Conservation (phyloP, 768 basidiomycete species). For the Trametes maxima region DNA sequence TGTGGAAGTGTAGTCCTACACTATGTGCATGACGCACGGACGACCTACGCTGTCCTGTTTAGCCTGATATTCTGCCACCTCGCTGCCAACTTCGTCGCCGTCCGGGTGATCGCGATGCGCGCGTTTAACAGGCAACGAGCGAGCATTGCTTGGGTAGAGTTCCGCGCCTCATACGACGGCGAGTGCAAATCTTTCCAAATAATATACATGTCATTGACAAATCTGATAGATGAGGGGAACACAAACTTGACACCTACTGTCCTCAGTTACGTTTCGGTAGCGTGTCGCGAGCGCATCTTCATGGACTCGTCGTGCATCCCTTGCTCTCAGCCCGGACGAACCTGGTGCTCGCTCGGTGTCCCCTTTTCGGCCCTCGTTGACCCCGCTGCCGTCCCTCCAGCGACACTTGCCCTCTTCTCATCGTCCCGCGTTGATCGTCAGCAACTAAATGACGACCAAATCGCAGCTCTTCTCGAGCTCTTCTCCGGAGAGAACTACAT, state of each 20-base stretch:
- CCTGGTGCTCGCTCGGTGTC: slow-evolving; percentile 13
- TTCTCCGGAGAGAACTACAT: slow-evolving; percentile 53
- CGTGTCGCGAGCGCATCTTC: slow-evolving; percentile 21
- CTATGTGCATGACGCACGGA: slow-evolving; percentile 47
- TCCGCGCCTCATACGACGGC: slow-evolving; percentile 28
- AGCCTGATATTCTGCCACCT: slow-evolving; percentile 57
- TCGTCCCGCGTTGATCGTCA: neutral
- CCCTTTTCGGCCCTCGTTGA: slow-evolving; percentile 9
- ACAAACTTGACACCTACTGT: neutral
- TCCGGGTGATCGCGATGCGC: slow-evolving; percentile 57
- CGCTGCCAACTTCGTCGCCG: slow-evolving; percentile 58
- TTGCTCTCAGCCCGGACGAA: neutral
- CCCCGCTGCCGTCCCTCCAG: neutral
- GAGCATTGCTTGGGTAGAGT: slow-evolving; percentile 52
- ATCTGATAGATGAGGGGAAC: slow-evolving; percentile 30
- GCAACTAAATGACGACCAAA: slow-evolving; percentile 18
- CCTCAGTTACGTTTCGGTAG: neutral
- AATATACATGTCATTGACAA: neutral
- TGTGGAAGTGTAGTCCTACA: slow-evolving; percentile 62
- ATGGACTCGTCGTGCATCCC: slow-evolving; percentile 9
- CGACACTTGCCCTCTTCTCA: neutral
- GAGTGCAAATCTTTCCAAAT: neutral
- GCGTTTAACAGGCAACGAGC: slow-evolving; percentile 64
- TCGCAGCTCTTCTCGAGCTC: slow-evolving; percentile 38
- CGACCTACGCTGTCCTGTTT: slow-evolving; percentile 55